Evolutionary conservation across 352 stramenopile species (phyloP).

Genomic region (Phytopythium kandeliae): DNA sequence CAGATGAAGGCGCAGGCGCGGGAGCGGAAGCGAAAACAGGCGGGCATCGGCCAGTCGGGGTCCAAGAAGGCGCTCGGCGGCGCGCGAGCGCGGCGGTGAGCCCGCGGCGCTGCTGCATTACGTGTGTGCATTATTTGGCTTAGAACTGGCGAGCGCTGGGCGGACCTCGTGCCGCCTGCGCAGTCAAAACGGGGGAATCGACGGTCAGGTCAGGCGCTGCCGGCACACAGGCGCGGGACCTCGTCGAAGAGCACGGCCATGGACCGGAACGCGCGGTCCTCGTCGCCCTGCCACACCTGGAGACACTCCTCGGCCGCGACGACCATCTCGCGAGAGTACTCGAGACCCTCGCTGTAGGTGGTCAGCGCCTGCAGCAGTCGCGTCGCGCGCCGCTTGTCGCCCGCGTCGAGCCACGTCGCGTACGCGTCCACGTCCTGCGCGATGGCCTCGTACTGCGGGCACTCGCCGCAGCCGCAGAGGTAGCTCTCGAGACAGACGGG

Average conservation of each 20-base stretch:
- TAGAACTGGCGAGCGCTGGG: too few species aligned
- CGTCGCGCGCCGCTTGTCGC: slow-evolving; percentile 34
- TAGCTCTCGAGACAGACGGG: slow-evolving; percentile 52
- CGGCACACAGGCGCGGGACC: slow-evolving; percentile 48
- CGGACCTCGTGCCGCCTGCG: too few species aligned
- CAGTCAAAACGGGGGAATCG: too few species aligned
- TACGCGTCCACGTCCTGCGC: slow-evolving; percentile 28
- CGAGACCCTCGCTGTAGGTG: slow-evolving; percentile 66
- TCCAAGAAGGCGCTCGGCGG: not conserved
- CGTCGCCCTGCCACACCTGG: slow-evolving; percentile 56
- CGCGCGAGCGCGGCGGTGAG: not conserved
- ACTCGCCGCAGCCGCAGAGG: slow-evolving; percentile 57
- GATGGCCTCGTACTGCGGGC: slow-evolving; percentile 54
- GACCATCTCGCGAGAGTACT: slow-evolving; percentile 64
- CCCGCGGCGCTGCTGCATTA: not conserved
- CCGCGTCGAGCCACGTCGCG: slow-evolving; percentile 16
- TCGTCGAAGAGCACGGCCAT: slow-evolving; percentile 62
- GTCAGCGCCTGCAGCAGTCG: slow-evolving; percentile 67
- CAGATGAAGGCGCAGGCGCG: slow-evolving; percentile 21
- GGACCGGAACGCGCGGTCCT: slow-evolving; percentile 66
- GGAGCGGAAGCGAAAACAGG: slow-evolving; percentile 12
- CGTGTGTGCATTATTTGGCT: too few species aligned
- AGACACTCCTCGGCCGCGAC: slow-evolving; percentile 53
- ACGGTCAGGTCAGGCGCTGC: not conserved
- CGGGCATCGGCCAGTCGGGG: not conserved